These are phyloP conservation scores for Fusarium paranaense DNA, from an alignment of 2,329 filamentous ascomycete genomes.

Conservation along the genomic window DNA sequence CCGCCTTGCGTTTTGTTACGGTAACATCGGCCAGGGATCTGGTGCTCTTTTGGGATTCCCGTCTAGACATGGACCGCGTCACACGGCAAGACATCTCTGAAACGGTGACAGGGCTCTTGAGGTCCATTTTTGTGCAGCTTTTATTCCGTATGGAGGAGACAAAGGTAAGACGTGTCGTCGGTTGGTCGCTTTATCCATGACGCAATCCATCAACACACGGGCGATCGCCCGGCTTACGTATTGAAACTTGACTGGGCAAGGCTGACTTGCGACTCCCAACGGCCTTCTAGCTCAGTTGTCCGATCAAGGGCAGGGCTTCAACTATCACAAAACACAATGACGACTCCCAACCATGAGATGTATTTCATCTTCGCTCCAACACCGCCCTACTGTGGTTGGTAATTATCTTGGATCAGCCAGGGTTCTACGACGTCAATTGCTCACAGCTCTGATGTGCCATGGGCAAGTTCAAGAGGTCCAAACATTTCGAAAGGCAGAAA, in stretches of 20 bases:
- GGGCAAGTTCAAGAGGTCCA: too few relatives aligned
- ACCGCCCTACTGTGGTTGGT: not conserved
- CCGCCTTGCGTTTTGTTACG: not conserved
- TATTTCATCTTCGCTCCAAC: not conserved
- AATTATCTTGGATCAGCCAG: too few relatives aligned
- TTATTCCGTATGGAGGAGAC: not conserved
- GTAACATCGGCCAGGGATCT: not conserved
- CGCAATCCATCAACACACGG: not conserved
- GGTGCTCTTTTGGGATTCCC: not conserved
- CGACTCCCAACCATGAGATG: not conserved
- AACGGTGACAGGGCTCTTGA: not conserved
- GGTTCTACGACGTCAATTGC: too few relatives aligned
- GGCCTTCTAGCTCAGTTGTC: too few relatives aligned
- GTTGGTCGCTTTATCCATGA: not conserved
- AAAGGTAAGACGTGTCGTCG: not conserved
- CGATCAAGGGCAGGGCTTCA: too few relatives aligned
- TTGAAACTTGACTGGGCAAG: too few relatives aligned
- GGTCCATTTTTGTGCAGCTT: not conserved
- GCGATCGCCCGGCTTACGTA: not conserved
- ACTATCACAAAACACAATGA: too few relatives aligned
- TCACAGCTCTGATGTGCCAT: too few relatives aligned
- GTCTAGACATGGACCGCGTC: slow-evolving; percentile 20
- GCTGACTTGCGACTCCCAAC: not conserved
- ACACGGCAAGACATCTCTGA: not conserved
- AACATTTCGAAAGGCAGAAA: too few relatives aligned